phyloP scores from a whole-genome alignment of 2,329 filamentous ascomycete genomes.

The Fusarium fujikuroi region DNA sequence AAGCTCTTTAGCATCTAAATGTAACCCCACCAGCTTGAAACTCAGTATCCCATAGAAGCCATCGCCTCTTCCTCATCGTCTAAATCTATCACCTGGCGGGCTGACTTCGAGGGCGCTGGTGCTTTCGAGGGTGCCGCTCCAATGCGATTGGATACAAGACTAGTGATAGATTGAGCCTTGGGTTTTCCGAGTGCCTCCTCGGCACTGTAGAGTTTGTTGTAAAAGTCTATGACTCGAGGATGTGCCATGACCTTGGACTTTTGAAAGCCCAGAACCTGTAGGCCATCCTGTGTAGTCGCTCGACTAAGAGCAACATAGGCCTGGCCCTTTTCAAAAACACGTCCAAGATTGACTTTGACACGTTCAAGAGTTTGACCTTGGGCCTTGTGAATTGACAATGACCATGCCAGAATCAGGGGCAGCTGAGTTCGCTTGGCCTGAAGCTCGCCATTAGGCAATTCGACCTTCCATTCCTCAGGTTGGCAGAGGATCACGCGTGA shows the following conservation, averaged over 20 bases:
- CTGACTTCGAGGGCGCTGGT: conserved; percentile 30
- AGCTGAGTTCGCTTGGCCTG: conserved; percentile 86
- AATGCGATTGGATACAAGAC: conserved; percentile 53
- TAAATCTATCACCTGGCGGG: conserved; percentile 44
- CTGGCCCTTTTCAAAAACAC: conserved; percentile 96
- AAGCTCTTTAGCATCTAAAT: conserved; percentile 2
- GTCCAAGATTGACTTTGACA: conserved; percentile 92
- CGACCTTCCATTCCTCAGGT: conserved; percentile 94
- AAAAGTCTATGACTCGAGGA: conserved; percentile 85
- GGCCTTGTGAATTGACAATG: conserved; percentile 96
- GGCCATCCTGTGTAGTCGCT: conserved; percentile 85
- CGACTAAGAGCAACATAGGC: conserved; percentile 96
- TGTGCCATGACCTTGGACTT: conserved; percentile 95
- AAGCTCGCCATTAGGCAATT: conserved; percentile 93
- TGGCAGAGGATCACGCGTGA: conserved; percentile 74
- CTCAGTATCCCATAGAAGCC: conserved; percentile 57
- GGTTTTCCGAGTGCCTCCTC: conserved; percentile 60
- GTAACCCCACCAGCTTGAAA: background rate
- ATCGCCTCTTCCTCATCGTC: conserved; percentile 64
- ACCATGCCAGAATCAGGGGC: conserved; percentile 95
- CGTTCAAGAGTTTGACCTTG: conserved; percentile 94
- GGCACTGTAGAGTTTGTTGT: conserved; percentile 81
- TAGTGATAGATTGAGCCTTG: conserved; percentile 50
- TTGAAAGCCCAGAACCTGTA: conserved; percentile 91
- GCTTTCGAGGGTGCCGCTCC: conserved; percentile 36